Base-by-base conservation (phyloP, 495 filamentous ascomycete genomes). In the Chaetomidium leptoderma region DNA sequence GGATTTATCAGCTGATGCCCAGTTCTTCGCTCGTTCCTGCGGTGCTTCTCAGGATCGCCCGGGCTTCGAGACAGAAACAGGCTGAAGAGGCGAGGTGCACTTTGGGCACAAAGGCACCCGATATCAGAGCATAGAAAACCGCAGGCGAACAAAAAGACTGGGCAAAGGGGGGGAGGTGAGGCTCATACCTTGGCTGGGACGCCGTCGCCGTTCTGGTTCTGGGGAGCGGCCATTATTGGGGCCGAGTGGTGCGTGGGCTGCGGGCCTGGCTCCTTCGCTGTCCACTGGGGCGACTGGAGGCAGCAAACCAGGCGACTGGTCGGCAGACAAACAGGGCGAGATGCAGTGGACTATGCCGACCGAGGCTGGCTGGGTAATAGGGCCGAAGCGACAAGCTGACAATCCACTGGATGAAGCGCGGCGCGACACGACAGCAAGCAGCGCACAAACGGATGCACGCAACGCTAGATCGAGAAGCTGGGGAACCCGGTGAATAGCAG, bases 161-260 rank as follows among this genome's bases (percentile, higher is more conserved):
- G 9, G 35, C 9, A 49, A 66, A 32, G 29, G 43, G 17, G n/a
- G 6, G 30, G 29, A 47, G 17, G n/a, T 5, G 30, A 56, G 46
- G 17, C 33, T 57, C 62, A 33, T 67, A 70, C 68, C 60, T 55
- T 46, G 48, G 63, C 29, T 40, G 68, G 63, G 60, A 63, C 62
- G 44, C 30, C 59, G 33, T 69, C 66, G 64, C 61, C 59, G 64
- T 60, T 60, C 42, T 63, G 55, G 46, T 62, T 68, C 32, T 63
- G 61, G 52, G 59, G 54, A 23, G 60, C 60, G 37, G 56, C 59
- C 68, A 70, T 62, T 65, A 36, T 45, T 55, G 19, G 35, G 40
- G 55, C 13, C 33, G 17, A 4, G 49, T 53, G 46, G 36, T 57
- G 32, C 46, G 53, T 37, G 56, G 21, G 47, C 4, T 50, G 42